Conservation (phyloP, 2,329 filamentous ascomycete genomes). For the Elsinoe ampelina region DNA sequence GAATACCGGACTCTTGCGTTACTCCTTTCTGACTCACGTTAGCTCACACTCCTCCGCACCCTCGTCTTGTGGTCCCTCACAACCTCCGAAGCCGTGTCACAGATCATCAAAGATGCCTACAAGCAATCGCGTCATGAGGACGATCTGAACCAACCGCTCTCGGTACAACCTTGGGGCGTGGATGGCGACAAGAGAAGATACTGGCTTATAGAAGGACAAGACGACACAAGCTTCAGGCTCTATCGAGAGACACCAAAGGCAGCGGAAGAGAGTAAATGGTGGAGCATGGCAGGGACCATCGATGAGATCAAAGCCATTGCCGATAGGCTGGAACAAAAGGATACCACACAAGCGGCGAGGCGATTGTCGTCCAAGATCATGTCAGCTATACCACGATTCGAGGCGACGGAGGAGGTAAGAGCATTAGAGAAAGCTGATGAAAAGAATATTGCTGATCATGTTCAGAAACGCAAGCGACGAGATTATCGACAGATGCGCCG, state of each 20-base stretch:
- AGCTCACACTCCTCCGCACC: constrained; percentile 76
- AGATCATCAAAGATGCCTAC: constrained; percentile 77
- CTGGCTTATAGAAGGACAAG: constrained; percentile 84
- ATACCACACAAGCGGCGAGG: constrained; percentile 73
- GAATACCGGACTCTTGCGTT: background rate
- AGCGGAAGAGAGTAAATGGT: constrained; percentile 72
- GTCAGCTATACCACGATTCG: constrained; percentile 76
- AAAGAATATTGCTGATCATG: background rate
- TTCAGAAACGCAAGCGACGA: constrained; percentile 78
- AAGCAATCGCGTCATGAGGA: constrained; percentile 75
- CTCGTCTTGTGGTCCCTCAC: constrained; percentile 82
- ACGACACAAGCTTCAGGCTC: constrained; percentile 87
- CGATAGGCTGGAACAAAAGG: constrained; percentile 64
- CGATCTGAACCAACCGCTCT: constrained; percentile 73
- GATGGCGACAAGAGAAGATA: constrained; percentile 89
- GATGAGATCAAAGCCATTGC: constrained; percentile 71
- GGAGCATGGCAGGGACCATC: constrained; percentile 83
- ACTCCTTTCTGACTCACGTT: constrained; percentile 17
- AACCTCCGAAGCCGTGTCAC: constrained; percentile 73
- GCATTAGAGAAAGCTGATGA: background rate
- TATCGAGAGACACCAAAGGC: constrained; percentile 88
- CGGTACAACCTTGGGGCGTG: constrained; percentile 81
- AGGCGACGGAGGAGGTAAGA: constrained; percentile 78
- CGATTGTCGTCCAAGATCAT: constrained; percentile 68
- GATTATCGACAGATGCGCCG: constrained; percentile 84